phyloP scores from a whole-genome alignment of 2,329 filamentous ascomycete genomes.

The Alternaria panax region DNA sequence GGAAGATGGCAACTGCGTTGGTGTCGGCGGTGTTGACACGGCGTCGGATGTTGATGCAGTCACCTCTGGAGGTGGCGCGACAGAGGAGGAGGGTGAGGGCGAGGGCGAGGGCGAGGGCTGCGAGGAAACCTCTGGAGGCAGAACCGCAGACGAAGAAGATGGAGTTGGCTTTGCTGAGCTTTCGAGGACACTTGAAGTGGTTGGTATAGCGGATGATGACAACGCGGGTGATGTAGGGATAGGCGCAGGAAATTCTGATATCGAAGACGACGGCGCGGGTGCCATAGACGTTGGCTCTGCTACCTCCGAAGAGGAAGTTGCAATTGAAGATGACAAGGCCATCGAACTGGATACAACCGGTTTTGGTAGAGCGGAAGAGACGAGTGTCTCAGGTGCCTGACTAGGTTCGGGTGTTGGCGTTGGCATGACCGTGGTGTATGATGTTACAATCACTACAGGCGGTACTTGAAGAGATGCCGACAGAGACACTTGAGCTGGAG shows the following conservation, averaged over 20 bases:
- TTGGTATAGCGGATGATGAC: background rate
- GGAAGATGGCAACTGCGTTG: slow-evolving; percentile 3
- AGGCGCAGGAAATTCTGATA: background rate
- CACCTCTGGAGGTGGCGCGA: background rate
- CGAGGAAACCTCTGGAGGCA: background rate
- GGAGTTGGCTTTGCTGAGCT: slow-evolving; percentile 7
- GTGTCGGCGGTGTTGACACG: background rate
- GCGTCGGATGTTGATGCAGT: slow-evolving; percentile 1
- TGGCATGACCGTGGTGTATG: slow-evolving; percentile 39
- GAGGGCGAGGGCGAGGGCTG: background rate
- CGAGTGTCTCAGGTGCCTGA: slow-evolving; percentile 2
- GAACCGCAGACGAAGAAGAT: background rate
- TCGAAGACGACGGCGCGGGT: background rate
- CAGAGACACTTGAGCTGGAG: slow-evolving; percentile 11
- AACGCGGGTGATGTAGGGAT: background rate
- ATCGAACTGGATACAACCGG: slow-evolving; percentile 3
- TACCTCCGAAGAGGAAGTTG: background rate
- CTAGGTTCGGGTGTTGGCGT: slow-evolving; percentile 8
- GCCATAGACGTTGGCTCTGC: background rate
- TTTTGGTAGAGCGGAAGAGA: background rate
- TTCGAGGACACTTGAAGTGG: background rate
- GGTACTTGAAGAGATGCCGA: slow-evolving; percentile 29
- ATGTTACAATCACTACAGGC: slow-evolving; percentile 41
- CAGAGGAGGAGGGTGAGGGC: background rate
- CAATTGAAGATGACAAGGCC: background rate